Evolutionary conservation across 2,329 filamentous ascomycete genomes (phyloP).

Genomic region (Sordariomycetes sp.): DNA sequence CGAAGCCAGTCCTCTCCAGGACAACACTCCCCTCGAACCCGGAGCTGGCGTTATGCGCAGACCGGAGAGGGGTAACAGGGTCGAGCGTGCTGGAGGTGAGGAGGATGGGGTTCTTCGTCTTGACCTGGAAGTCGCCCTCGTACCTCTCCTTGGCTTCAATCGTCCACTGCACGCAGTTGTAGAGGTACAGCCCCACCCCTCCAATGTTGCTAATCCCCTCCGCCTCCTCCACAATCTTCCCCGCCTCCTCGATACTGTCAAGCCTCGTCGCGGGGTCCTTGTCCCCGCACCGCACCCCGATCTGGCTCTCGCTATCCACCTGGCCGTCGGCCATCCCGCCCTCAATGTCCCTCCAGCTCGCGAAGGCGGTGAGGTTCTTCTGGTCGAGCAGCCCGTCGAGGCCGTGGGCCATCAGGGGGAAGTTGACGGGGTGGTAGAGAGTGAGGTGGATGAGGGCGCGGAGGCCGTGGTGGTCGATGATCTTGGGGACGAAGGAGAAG

Average conservation of each 20-base stretch:
- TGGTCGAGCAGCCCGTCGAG: conserved; percentile 27
- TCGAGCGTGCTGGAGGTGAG: conserved; percentile 27
- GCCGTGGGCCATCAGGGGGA: conserved; percentile 28
- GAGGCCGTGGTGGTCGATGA: conserved; percentile 38
- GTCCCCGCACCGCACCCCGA: conserved; percentile 29
- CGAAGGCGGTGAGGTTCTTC: conserved; percentile 33
- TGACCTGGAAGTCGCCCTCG: conserved; percentile 18
- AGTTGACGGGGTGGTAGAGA: conserved; percentile 33
- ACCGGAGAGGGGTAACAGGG: conserved; percentile 23
- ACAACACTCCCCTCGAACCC: conserved; percentile 25
- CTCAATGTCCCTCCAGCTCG: conserved; percentile 16
- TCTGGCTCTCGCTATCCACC: conserved; percentile 26
- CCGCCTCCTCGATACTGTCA: conserved; percentile 8
- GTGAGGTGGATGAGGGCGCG: conserved; percentile 28
- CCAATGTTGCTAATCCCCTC: conserved; percentile 8
- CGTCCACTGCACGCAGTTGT: conserved; percentile 24
- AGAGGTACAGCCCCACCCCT: not conserved
- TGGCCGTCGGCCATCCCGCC: conserved; percentile 11
- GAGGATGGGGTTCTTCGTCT: conserved; percentile 21
- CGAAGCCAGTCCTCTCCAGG: conserved; percentile 22
- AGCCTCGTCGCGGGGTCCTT: conserved; percentile 14
- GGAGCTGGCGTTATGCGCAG: conserved; percentile 23
- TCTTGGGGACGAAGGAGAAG: conserved; percentile 6
- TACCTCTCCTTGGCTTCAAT: conserved; percentile 24
- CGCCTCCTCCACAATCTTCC: conserved; percentile 15